Evolutionary conservation across 805 yeast species (phyloP), one percentile per base, ranked within the genome.

Genomic region (Ogataea populi-albae): DNA sequence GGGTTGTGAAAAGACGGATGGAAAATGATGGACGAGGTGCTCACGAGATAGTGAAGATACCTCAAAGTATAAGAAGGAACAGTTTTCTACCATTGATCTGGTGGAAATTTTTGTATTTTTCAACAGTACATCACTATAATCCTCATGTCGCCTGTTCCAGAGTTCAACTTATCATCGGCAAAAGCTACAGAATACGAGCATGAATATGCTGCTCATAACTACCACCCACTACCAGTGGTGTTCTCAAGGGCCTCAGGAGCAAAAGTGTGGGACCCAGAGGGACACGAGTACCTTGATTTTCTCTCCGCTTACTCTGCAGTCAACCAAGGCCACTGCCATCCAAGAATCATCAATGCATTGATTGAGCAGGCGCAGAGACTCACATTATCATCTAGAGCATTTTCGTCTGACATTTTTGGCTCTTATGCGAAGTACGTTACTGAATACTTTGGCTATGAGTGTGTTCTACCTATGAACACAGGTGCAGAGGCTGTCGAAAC

Each of bases 401-500:
- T 91, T 61, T 85, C 94, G 17, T 84, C 85, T 36, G 95, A 89
- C 59, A 81, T 80, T 8, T 88, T 88, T 57, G 95, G 96, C 28
- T 71, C 73, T 22, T 91, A 78, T 57, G 93, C 96, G 48, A 86
- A 88, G 61, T 91, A 75, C 56, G 71, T 87, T 42, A 87, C 96
- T 35, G 93, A 88, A 59, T 89, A 68, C 59, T 91, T 91, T 68
- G 75, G 80, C 57, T 91, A 86, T 65, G 98, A 91, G 55, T 81
- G 79, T 83, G 91, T 91, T 8, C 69, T 91, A 59, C 98, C 98
- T 48, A 91, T 89, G 97, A 91, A 91, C 70, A 91, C 98, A 10
- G 98, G 98, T 59, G 97, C 97, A 25, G 98, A 91, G 68, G 98
- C 98, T 7, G 98, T 91, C 26, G 98, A 91, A 68, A 86, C 96